A percentile compares a stretch with the other conserved stretches of the same genome.
Conservation (phyloP, 768 basidiomycete species). For the Mycena haematopus region DNA sequence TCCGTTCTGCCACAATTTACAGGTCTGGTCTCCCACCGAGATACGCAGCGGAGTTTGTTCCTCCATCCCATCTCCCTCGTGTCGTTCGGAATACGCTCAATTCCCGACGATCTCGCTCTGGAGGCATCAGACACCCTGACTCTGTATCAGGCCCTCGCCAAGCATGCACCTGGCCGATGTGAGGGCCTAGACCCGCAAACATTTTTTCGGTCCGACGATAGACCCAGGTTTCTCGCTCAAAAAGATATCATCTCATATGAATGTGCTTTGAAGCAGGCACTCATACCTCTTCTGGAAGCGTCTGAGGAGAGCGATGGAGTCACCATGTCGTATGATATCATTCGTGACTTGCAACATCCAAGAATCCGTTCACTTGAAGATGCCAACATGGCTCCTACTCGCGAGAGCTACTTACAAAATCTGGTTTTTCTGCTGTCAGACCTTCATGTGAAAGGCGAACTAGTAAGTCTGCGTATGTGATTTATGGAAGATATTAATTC, state of each 20-base stretch:
- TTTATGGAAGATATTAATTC: background rate
- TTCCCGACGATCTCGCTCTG: constrained; percentile 69
- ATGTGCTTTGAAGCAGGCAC: constrained; percentile 49
- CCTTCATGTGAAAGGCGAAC: constrained; percentile 56
- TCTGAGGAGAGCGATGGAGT: constrained; percentile 43
- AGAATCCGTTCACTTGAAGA: constrained; percentile 25
- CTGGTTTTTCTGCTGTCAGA: constrained; percentile 62
- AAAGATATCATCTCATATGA: constrained; percentile 70
- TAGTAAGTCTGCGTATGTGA: constrained; percentile 48
- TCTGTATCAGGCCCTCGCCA: constrained; percentile 54
- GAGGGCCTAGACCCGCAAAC: constrained; percentile 33
- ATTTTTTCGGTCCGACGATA: constrained; percentile 44
- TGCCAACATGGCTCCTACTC: constrained; percentile 41
- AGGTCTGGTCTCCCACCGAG: constrained; percentile 44
- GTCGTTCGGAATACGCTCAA: constrained; percentile 52
- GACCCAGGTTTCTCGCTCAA: constrained; percentile 56
- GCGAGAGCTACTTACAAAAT: constrained; percentile 44
- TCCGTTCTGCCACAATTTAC: constrained; percentile 35
- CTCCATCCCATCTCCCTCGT: constrained; percentile 70
- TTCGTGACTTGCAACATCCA: constrained; percentile 48
- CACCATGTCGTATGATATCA: constrained; percentile 43
- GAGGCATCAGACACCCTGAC: constrained; percentile 64
- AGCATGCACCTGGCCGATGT: constrained; percentile 15
- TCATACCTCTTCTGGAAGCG: constrained; percentile 45
- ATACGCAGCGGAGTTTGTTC: constrained; percentile 52